A percentile compares a stretch with the other conserved stretches of the same genome.
These are phyloP conservation scores for Colletotrichum navitas DNA, from an alignment of 2,329 filamentous ascomycete species.

Conservation along the genomic window DNA sequence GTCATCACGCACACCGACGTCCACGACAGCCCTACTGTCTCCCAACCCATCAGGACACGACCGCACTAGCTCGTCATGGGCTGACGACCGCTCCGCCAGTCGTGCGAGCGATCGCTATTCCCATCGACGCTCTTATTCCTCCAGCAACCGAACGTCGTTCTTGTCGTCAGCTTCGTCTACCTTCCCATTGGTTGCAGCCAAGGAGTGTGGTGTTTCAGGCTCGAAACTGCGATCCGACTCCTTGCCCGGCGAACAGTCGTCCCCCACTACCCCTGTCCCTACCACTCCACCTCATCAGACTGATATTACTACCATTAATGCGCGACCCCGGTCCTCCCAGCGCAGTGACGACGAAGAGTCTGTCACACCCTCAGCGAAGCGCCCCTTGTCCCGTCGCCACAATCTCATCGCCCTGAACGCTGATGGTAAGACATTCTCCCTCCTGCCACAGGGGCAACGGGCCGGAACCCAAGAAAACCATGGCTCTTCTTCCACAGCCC, in stretches of 20 bases:
- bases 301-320: conserved; percentile 56
- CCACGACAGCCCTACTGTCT: conserved; percentile 30
- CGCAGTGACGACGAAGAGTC: conserved; percentile 40
- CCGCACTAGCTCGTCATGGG: conserved; percentile 17
- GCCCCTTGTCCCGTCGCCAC: conserved; percentile 55
- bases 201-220: conserved; percentile 60
- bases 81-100: conserved; percentile 28
- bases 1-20: conserved; percentile 35
- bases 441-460: conserved; percentile 53
- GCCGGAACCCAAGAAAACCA: conserved; percentile 18
- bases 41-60: conserved; percentile 32
- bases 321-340: conserved; percentile 47
- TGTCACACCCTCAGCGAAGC: conserved; percentile 45
- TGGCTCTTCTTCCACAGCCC: conserved; percentile 54
- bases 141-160: conserved; percentile 42
- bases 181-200: conserved; percentile 54
- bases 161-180: conserved; percentile 39
- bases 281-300: conserved; percentile 54
- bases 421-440: conserved; percentile 69
- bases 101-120: conserved; percentile 32
- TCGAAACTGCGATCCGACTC: conserved; percentile 55
- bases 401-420: conserved; percentile 65
- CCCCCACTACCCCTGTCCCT: conserved; percentile 54
- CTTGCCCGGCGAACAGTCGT: conserved; percentile 49
- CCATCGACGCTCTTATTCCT: conserved; percentile 45